Evolutionary conservation across 495 filamentous ascomycete genomes (phyloP).

Genomic region (Neurospora hispaniola): DNA sequence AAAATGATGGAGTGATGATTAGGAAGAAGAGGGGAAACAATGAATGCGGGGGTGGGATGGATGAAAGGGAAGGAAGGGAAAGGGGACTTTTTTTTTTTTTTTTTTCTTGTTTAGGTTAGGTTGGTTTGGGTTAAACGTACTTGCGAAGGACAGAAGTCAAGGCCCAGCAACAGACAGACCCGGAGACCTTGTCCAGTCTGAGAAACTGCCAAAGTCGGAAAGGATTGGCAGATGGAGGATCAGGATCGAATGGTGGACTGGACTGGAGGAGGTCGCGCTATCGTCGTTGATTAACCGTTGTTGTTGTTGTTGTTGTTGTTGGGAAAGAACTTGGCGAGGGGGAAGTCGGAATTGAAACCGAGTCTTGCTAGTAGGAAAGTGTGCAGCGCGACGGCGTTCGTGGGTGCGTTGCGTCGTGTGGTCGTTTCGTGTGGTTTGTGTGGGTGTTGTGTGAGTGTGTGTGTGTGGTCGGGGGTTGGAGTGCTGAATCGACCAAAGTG

Average conservation of each 20-base stretch:
- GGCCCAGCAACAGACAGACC: not conserved
- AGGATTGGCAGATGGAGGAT: not conserved
- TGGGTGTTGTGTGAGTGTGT: not conserved
- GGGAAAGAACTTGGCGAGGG: not conserved
- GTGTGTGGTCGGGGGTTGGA: not conserved
- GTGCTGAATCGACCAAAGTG: not conserved
- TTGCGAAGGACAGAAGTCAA: not conserved
- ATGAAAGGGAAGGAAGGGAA: not conserved
- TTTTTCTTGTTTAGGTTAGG: not conserved
- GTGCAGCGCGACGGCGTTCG: not conserved
- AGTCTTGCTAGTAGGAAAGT: not conserved
- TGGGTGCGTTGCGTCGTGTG: not conserved
- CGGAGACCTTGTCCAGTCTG: not conserved
- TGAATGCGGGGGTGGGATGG: not conserved
- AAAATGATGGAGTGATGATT: conserved; percentile 1
- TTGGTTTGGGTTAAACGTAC: not conserved
- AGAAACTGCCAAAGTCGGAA: not conserved
- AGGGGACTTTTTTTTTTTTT: not conserved
- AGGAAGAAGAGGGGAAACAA: not conserved
- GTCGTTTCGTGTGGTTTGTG: not conserved
- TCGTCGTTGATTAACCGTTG: too few species aligned
- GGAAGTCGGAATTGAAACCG: not conserved
- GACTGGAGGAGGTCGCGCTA: not conserved
- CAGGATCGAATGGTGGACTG: not conserved
- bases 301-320: not conserved